A percentile compares a stretch with the other conserved stretches of the same genome.
phyloP scores from a whole-genome alignment of 495 filamentous ascomycete genomes.

The Penicillium robsamsonii region DNA sequence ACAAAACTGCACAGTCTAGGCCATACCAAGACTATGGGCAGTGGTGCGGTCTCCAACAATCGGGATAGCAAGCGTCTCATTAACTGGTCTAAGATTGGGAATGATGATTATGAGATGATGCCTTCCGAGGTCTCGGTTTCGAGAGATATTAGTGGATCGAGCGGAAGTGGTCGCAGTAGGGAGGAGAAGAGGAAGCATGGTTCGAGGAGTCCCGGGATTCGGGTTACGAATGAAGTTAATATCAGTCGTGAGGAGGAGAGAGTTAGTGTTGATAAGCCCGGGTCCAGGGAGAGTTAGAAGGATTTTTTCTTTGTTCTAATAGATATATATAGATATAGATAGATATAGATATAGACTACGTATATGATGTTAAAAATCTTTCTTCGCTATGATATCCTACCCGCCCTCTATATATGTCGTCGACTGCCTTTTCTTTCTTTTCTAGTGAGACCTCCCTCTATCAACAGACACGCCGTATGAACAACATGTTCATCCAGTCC shows the following conservation, averaged over 20 bases:
- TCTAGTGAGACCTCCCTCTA: background rate
- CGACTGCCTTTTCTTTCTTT: background rate
- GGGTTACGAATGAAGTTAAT: slow-evolving; percentile 27
- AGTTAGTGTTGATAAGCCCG: background rate
- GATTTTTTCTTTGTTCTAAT: background rate
- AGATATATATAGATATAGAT: background rate
- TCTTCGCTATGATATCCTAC: background rate
- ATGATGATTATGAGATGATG: slow-evolving; percentile 35
- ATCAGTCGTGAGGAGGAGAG: background rate
- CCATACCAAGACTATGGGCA: slow-evolving; percentile 21
- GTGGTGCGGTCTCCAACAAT: slow-evolving; percentile 13
- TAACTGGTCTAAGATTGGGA: slow-evolving; percentile 23
- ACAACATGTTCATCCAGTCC: background rate
- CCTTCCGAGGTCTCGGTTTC: slow-evolving; percentile 24
- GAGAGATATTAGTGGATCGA: slow-evolving; percentile 10
- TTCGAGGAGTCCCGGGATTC: slow-evolving; percentile 19
- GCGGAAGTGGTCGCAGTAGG: background rate
- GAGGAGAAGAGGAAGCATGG: background rate
- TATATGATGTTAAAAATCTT: background rate
- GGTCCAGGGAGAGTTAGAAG: background rate
- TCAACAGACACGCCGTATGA: background rate
- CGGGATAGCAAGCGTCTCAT: slow-evolving; percentile 29
- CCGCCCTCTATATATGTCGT: background rate
- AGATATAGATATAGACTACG: background rate
- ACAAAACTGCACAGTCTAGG: slow-evolving; percentile 10